Percentiles rank a stretch among this genome's conserved stretches.
These are phyloP conservation scores for Malassezia pachydermatis DNA, from an alignment of 1,284 basidiomycete species.

Conservation along the genomic window DNA sequence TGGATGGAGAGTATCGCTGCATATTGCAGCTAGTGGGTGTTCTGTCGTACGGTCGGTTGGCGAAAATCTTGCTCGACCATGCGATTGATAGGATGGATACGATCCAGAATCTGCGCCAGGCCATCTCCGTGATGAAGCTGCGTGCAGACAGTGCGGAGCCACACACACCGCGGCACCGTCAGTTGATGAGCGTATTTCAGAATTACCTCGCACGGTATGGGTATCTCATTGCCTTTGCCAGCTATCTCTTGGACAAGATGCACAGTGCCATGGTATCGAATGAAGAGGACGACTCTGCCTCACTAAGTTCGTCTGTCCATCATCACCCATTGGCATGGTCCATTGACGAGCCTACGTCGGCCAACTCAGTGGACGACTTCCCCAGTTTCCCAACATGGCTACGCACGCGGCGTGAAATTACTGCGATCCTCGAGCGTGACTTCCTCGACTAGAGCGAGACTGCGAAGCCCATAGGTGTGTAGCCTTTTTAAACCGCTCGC, in stretches of 20 bases:
- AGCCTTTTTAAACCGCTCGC: conserved; percentile 39
- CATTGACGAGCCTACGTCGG: conserved; percentile 12
- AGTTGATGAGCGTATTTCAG: conserved; percentile 30
- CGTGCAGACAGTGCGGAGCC: conserved; percentile 38
- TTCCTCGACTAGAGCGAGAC: conserved; percentile 21
- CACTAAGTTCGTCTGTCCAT: neutral
- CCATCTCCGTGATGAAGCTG: conserved; percentile 41
- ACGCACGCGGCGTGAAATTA: conserved; percentile 38
- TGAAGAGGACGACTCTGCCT: conserved; percentile 12
- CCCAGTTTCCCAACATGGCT: conserved; percentile 42
- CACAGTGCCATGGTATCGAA: too few relatives aligned
- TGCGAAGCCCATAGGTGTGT: conserved; percentile 23
- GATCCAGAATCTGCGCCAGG: conserved; percentile 44
- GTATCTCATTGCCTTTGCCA: conserved; percentile 84
- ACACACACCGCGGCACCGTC: conserved; percentile 29
- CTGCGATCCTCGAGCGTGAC: conserved; percentile 26
- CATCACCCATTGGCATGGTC: neutral
- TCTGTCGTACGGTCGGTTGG: conserved; percentile 76
- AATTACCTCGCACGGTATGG: conserved; percentile 55
- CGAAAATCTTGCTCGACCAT: conserved; percentile 78
- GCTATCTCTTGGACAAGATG: conserved; percentile 72
- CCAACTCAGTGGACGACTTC: conserved; percentile 18
- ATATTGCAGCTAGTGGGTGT: conserved; percentile 88
- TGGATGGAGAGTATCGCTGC: conserved; percentile 83
- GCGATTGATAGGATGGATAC: conserved; percentile 45